Evolutionary conservation across 371 early-diverging fungal species (phyloP).

Genomic region (Mortierella sp.): DNA sequence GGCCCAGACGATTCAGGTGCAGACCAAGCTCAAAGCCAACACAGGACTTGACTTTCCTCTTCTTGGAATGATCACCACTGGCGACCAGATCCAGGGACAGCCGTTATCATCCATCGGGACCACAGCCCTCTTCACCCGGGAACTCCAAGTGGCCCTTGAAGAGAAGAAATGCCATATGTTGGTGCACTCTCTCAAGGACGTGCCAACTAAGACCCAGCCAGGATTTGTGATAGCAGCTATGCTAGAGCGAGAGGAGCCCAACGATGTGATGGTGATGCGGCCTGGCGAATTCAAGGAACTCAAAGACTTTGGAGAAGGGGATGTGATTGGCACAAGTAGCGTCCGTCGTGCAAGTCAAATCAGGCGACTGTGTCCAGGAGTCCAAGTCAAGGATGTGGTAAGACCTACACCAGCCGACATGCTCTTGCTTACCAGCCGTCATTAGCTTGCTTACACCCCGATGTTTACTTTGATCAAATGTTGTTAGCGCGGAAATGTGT

Average conservation of each 20-base stretch:
- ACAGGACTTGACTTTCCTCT: constrained; percentile 68
- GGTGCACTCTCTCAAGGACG: constrained; percentile 95
- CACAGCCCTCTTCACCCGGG: constrained; percentile 95
- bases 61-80: constrained; percentile 84
- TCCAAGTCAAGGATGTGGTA: constrained; percentile 86
- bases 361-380: constrained; percentile 78
- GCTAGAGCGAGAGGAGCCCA: constrained; percentile 85
- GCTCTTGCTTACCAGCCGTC: background rate
- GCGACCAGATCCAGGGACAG: constrained; percentile 88
- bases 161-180: constrained; percentile 84
- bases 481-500: constrained; percentile 39
- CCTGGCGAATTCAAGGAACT: constrained; percentile 50
- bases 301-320: constrained; percentile 77
- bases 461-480: background rate
- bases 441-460: background rate
- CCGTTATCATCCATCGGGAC: constrained; percentile 93
- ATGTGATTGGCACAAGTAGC: constrained; percentile 92
- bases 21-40: constrained; percentile 65
- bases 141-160: constrained; percentile 86
- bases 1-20: constrained; percentile 85
- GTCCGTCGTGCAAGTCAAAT: constrained; percentile 93
- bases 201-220: constrained; percentile 88
- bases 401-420: constrained; percentile 26
- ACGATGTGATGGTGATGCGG: constrained; percentile 88
- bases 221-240: constrained; percentile 90